Evolutionary conservation across 2,329 filamentous ascomycete species (phyloP).

Genomic region (Cadophora malorum): DNA sequence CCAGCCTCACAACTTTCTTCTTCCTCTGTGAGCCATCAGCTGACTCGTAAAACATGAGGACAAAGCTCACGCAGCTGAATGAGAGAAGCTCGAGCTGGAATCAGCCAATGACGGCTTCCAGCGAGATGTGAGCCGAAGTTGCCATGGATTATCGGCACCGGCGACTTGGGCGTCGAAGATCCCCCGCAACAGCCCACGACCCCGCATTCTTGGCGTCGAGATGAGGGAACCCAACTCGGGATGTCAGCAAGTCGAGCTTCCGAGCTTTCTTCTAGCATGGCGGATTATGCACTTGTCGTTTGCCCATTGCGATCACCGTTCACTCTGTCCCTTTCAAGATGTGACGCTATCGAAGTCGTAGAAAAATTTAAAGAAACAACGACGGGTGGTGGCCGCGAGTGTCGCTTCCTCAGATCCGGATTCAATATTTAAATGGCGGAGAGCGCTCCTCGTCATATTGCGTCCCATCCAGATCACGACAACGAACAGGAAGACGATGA

Average conservation of each 20-base stretch:
- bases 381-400: neutral
- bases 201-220: constrained; percentile 1
- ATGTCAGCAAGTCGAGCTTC: neutral
- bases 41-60: neutral
- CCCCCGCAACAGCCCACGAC: neutral
- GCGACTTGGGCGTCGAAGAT: neutral
- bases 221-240: neutral
- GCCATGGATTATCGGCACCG: constrained; percentile 9
- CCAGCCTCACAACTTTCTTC: too few relatives aligned
- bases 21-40: too few relatives aligned
- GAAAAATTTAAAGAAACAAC: neutral
- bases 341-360: neutral
- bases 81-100: neutral
- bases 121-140: neutral
- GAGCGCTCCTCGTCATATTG: neutral
- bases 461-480: too few relatives aligned
- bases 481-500: neutral
- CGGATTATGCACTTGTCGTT: neutral
- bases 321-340: neutral
- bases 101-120: neutral
- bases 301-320: neutral
- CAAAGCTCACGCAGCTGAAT: neutral
- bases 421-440: neutral
- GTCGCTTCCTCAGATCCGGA: neutral
- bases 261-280: neutral